Conservation (phyloP, 1,284 basidiomycete genomes). For the Athelia psychrophila region DNA sequence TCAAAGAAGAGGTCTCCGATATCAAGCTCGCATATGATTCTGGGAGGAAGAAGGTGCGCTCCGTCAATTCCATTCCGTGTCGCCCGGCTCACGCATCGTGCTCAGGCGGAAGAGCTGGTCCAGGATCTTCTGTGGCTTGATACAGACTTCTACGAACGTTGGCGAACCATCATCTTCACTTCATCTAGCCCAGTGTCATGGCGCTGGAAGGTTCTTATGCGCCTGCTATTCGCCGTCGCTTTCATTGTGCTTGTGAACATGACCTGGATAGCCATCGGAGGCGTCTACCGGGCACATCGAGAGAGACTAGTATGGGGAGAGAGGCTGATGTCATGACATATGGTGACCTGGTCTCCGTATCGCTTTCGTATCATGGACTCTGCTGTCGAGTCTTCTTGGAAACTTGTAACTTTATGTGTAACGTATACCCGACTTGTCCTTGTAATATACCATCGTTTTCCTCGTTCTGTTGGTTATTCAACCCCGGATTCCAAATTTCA, state of each 20-base stretch:
- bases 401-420: too few species aligned
- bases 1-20: conserved; percentile 54
- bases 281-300: conserved; percentile 66
- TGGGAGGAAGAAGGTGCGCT: conserved; percentile 58
- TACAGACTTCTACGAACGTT: conserved; percentile 68
- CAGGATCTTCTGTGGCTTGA: conserved; percentile 68
- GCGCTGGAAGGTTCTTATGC: conserved; percentile 62
- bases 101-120: conserved; percentile 58
- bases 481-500: too few species aligned
- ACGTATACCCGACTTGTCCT: too few species aligned
- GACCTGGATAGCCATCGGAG: conserved; percentile 56
- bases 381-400: too few species aligned
- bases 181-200: conserved; percentile 63
- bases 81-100: neutral
- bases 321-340: conserved; percentile 58
- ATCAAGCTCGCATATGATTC: conserved; percentile 64
- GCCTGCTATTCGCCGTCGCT: conserved; percentile 51
- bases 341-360: neutral
- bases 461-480: too few species aligned
- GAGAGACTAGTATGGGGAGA: conserved; percentile 76
- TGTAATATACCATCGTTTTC: too few species aligned
- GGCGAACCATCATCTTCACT: conserved; percentile 69
- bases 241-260: conserved; percentile 57
- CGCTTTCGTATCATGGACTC: neutral
- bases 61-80: conserved; percentile 6